Conservation (phyloP, 2,329 filamentous ascomycete genomes). For the Curvularia eragrostidis region DNA sequence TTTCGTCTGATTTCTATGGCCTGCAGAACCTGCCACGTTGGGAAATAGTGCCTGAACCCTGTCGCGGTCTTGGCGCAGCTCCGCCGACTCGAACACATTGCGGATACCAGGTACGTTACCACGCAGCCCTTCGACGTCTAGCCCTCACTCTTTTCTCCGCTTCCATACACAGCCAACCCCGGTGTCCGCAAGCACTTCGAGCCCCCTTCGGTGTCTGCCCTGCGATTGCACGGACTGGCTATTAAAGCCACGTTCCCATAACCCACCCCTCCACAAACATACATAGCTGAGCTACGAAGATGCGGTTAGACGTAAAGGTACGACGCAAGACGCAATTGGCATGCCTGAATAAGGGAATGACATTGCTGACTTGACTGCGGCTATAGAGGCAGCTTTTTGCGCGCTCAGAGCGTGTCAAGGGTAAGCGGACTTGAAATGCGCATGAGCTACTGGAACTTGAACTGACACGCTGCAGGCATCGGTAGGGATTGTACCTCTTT, state of each 20-base stretch:
- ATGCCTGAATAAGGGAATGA: background rate
- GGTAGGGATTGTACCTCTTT: slow-evolving; percentile 32
- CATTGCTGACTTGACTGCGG: slow-evolving; percentile 50
- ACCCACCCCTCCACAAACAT: slow-evolving; percentile 39
- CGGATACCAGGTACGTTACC: slow-evolving; percentile 11
- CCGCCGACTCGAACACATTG: slow-evolving; percentile 34
- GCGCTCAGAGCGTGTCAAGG: slow-evolving; percentile 91
- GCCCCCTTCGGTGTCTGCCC: slow-evolving; percentile 12
- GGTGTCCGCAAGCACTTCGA: slow-evolving; percentile 1
- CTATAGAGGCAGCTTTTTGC: slow-evolving; percentile 81
- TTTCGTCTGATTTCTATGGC: slow-evolving; percentile 31
- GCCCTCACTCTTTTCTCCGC: background rate
- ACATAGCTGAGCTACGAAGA: slow-evolving; percentile 41
- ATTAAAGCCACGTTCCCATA: slow-evolving; percentile 49
- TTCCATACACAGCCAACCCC: background rate
- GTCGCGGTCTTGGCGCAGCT: slow-evolving; percentile 37
- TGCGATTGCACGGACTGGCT: slow-evolving; percentile 44
- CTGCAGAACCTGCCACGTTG: slow-evolving; percentile 25
- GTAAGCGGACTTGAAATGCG: slow-evolving; percentile 29
- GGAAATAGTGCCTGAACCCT: slow-evolving; percentile 36
- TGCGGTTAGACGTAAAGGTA: slow-evolving; percentile 58
- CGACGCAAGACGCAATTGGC: slow-evolving; percentile 11
- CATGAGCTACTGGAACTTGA: slow-evolving; percentile 9
- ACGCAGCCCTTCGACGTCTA: slow-evolving; percentile 4
- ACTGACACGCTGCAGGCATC: slow-evolving; percentile 45